Evolutionary conservation across 106 monocot genomes (phyloP).

Genomic region (Dendrobium chrysotoxum): DNA sequence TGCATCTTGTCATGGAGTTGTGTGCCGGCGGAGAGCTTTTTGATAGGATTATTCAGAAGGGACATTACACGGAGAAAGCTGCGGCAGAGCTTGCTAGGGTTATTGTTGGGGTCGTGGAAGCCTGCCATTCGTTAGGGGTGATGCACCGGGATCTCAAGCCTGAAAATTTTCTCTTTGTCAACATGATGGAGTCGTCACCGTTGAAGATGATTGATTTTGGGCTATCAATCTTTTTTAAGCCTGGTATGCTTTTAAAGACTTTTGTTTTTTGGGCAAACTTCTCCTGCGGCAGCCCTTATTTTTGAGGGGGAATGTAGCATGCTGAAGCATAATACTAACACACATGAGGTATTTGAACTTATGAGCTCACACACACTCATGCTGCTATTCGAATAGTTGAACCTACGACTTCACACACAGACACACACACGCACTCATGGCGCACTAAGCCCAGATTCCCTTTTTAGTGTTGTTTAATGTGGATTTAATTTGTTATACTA

Average conservation of each 20-base stretch:
- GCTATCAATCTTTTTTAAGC: slow-evolving; percentile 52
- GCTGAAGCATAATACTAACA: too few species aligned
- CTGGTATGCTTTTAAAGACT: slow-evolving; percentile 22
- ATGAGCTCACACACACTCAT: too few species aligned
- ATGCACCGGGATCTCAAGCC: slow-evolving; percentile 65
- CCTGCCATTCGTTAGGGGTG: slow-evolving; percentile 49
- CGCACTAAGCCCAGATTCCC: too few species aligned
- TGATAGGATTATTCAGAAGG: slow-evolving; percentile 44
- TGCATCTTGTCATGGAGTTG: slow-evolving; percentile 58
- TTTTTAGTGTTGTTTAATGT: too few species aligned
- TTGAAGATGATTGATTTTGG: slow-evolving; percentile 59
- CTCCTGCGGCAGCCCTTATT: background rate
- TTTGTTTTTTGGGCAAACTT: background rate
- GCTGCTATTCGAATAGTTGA: too few species aligned
- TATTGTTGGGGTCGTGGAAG: slow-evolving; percentile 47
- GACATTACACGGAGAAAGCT: slow-evolving; percentile 53
- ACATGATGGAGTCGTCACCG: slow-evolving; percentile 32
- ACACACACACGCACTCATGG: too few species aligned
- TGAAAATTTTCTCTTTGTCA: slow-evolving; percentile 53
- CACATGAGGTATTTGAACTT: too few species aligned
- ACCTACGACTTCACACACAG: too few species aligned
- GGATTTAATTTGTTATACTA: too few species aligned
- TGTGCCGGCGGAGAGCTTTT: slow-evolving; percentile 57
- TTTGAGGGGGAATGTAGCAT: too few species aligned
- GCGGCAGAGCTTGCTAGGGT: slow-evolving; percentile 42